phyloP scores from a whole-genome alignment of 768 basidiomycete genomes.

The Sistotremastrum suecicum region DNA sequence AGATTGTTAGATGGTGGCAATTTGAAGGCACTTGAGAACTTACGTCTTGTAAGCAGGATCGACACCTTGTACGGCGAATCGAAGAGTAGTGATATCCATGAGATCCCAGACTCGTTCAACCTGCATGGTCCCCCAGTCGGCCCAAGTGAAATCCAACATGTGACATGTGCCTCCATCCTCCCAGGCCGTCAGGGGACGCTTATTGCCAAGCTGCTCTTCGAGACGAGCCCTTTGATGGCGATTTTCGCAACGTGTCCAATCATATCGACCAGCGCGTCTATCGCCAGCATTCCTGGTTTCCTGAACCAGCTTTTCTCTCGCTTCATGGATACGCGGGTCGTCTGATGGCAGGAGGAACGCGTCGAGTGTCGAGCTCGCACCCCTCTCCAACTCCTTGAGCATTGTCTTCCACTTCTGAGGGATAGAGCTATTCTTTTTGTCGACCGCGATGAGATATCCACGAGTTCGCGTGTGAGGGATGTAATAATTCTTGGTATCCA shows the following conservation, averaged over 20 bases:
- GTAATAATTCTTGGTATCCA: constrained; percentile 83
- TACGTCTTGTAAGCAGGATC: constrained; percentile 87
- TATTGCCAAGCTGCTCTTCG: constrained; percentile 69
- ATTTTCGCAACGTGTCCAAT: constrained; percentile 89
- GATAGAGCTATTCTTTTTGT: constrained; percentile 43
- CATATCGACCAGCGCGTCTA: constrained; percentile 57
- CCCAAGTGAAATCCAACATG: constrained; percentile 82
- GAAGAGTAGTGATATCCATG: constrained; percentile 81
- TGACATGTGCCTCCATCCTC: constrained; percentile 83
- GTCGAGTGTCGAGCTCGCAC: constrained; percentile 81
- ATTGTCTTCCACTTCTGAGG: constrained; percentile 60
- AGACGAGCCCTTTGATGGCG: constrained; percentile 79
- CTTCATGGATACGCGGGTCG: constrained; percentile 83
- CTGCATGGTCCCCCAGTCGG: constrained; percentile 85
- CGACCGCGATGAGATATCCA: constrained; percentile 73
- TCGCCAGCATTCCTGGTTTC: constrained; percentile 52
- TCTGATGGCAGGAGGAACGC: constrained; percentile 85
- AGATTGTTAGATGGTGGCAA: constrained; percentile 6
- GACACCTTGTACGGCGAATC: constrained; percentile 64
- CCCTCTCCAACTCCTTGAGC: constrained; percentile 49
- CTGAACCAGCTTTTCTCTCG: constrained; percentile 69
- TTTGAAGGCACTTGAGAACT: constrained; percentile 14
- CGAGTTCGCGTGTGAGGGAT: constrained; percentile 92
- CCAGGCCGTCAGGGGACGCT: constrained; percentile 85
- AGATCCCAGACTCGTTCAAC: constrained; percentile 93